Conservation (phyloP, 2,329 filamentous ascomycete species). For the Fragosphaeria purpurea region DNA sequence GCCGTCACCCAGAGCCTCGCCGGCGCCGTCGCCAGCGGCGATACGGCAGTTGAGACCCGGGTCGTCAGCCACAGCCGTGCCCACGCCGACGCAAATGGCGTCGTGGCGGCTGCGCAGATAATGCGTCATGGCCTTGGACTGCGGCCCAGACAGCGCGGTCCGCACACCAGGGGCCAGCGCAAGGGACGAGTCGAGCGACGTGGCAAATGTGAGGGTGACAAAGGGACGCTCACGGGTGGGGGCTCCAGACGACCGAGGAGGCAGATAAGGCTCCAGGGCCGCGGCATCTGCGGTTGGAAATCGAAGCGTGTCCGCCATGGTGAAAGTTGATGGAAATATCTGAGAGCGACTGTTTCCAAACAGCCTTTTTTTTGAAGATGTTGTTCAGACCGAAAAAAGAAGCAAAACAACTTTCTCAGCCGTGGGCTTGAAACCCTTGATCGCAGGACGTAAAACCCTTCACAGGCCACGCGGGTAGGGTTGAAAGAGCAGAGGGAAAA, state of each 20-base stretch:
- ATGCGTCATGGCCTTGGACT: conserved; percentile 89
- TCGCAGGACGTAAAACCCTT: no score
- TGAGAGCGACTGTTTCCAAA: no score
- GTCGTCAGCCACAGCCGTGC: conserved; percentile 76
- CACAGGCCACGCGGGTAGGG: no score
- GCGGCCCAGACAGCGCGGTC: conserved; percentile 71
- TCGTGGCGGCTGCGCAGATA: conserved; percentile 73
- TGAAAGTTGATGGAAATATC: not conserved
- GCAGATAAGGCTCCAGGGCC: conserved; percentile 16
- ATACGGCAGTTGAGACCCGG: conserved; percentile 78
- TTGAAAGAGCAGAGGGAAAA: no score
- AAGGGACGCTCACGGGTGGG: conserved; percentile 27
- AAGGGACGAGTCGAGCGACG: conserved; percentile 75
- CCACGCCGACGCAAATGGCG: conserved; percentile 76
- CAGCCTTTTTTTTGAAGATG: no score
- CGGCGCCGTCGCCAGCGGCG: conserved; percentile 30
- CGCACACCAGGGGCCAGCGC: conserved; percentile 69
- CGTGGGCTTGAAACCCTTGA: no score
- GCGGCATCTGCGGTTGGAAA: conserved; percentile 14
- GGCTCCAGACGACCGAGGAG: conserved; percentile 1
- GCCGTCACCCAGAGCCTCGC: no score
- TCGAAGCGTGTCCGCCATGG: conserved; percentile 14
- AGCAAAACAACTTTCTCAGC: no score
- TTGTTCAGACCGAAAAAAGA: no score
- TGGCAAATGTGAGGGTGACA: conserved; percentile 81